phyloP scores from a whole-genome alignment of 2,329 filamentous ascomycete genomes.

The Lomentospora prolificans region DNA sequence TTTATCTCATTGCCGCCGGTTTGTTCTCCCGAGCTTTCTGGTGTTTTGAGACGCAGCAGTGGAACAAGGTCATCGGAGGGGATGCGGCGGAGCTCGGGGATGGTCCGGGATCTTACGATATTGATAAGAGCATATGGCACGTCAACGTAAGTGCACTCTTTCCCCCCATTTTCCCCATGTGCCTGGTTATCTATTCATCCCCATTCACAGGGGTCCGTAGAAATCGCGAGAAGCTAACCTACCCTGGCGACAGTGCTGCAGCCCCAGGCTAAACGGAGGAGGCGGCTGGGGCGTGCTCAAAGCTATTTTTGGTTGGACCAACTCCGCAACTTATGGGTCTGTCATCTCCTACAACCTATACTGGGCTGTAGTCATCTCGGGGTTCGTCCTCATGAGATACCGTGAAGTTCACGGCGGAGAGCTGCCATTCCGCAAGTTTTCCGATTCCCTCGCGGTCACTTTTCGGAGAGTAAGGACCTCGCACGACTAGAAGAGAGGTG shows the following conservation, averaged over 20 bases:
- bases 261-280: conserved; percentile 51
- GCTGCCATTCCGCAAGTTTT: background rate
- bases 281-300: conserved; percentile 68
- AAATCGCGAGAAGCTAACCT: too few species aligned
- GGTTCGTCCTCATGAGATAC: conserved; percentile 51
- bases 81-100: conserved; percentile 35
- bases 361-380: conserved; percentile 59
- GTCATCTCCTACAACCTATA: conserved; percentile 74
- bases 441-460: background rate
- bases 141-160: conserved; percentile 51
- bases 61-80: conserved; percentile 48
- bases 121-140: conserved; percentile 68
- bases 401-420: conserved; percentile 32
- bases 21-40: conserved; percentile 68
- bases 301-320: conserved; percentile 60
- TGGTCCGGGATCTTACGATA: conserved; percentile 70
- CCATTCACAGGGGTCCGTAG: too few species aligned
- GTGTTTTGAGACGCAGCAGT: conserved; percentile 58
- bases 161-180: conserved; percentile 14
- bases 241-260: conserved; percentile 59
- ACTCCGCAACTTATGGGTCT: conserved; percentile 70
- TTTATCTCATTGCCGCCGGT: conserved; percentile 74
- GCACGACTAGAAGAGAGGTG: background rate
- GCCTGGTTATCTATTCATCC: too few species aligned
- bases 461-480: background rate